These are phyloP conservation scores for Lipomyces anomalus DNA, from an alignment of 805 yeast species.

Conservation along the genomic window DNA sequence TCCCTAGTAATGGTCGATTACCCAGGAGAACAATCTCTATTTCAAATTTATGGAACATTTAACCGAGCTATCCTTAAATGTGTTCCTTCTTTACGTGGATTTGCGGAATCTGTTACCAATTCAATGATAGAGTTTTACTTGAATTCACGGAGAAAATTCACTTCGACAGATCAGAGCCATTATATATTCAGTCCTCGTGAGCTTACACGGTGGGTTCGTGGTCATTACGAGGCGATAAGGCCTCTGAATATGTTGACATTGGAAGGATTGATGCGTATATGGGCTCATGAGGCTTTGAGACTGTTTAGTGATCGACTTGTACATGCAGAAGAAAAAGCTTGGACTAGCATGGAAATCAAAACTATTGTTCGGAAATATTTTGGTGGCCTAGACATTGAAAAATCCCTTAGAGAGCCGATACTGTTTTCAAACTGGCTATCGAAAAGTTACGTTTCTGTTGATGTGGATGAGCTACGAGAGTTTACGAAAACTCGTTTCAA, in stretches of 20 bases:
- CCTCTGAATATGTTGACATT: conserved; percentile 37
- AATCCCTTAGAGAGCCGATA: conserved; percentile 46
- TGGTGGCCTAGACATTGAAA: conserved; percentile 39
- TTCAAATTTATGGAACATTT: conserved; percentile 61
- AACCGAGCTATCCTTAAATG: conserved; percentile 50
- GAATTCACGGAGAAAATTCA: conserved; percentile 40
- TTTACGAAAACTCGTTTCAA: conserved; percentile 61
- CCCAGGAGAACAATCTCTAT: conserved; percentile 59
- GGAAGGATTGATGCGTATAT: conserved; percentile 50
- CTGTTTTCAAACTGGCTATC: conserved; percentile 73
- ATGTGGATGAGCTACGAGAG: conserved; percentile 40
- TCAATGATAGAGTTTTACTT: conserved; percentile 65
- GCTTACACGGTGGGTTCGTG: conserved; percentile 78
- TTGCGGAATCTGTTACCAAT: conserved; percentile 44
- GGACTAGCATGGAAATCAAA: conserved; percentile 42
- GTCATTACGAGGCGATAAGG: conserved; percentile 52
- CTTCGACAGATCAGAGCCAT: conserved; percentile 42
- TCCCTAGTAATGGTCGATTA: conserved; percentile 69
- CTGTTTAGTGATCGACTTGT: conserved; percentile 71
- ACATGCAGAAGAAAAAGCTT: conserved; percentile 39
- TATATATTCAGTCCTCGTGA: conserved; percentile 87
- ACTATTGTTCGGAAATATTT: conserved; percentile 39
- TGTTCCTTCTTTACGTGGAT: conserved; percentile 57
- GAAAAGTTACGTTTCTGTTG: conserved; percentile 53
- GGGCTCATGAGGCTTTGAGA: conserved; percentile 78